Conservation (phyloP, 495 filamentous ascomycete species). For the Aspergillus panamensis region DNA sequence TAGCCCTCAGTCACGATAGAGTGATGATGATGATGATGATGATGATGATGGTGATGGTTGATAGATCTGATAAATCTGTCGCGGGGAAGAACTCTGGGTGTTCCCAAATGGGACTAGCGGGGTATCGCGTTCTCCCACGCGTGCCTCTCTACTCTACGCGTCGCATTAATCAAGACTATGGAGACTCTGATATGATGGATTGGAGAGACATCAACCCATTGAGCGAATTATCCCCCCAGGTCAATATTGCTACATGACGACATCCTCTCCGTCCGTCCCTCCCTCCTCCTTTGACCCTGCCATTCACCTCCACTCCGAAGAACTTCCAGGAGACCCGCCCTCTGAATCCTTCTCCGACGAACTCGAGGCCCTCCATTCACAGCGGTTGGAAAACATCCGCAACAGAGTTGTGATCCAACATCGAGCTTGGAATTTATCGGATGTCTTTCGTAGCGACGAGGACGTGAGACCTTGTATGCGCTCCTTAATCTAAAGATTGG, state of each 20-base stretch:
- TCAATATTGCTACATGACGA: constrained; percentile 29
- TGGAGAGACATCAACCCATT: constrained; percentile 1
- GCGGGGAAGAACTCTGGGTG: background rate
- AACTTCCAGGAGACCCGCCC: constrained; percentile 24
- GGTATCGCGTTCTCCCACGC: background rate
- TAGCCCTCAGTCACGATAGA: too few relatives aligned
- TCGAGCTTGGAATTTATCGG: constrained; percentile 53
- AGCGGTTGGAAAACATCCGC: constrained; percentile 48
- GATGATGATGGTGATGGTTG: too few relatives aligned
- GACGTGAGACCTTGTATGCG: constrained; percentile 47
- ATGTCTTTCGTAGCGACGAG: constrained; percentile 63
- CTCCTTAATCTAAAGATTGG: constrained; percentile 2
- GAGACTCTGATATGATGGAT: too few relatives aligned
- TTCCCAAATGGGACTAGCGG: background rate
- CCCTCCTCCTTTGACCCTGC: constrained; percentile 56
- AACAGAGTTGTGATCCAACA: constrained; percentile 65
- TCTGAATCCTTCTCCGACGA: constrained; percentile 56
- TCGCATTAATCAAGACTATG: background rate
- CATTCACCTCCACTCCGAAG: constrained; percentile 49
- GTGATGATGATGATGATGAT: too few relatives aligned
- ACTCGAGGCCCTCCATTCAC: constrained; percentile 53
- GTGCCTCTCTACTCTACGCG: constrained; percentile 6
- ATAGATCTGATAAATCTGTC: background rate
- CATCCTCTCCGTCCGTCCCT: constrained; percentile 33
- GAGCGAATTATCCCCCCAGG: constrained; percentile 7